Evolutionary conservation across 2,329 filamentous ascomycete genomes (phyloP).

Genomic region (Aspergillus udagawae): DNA sequence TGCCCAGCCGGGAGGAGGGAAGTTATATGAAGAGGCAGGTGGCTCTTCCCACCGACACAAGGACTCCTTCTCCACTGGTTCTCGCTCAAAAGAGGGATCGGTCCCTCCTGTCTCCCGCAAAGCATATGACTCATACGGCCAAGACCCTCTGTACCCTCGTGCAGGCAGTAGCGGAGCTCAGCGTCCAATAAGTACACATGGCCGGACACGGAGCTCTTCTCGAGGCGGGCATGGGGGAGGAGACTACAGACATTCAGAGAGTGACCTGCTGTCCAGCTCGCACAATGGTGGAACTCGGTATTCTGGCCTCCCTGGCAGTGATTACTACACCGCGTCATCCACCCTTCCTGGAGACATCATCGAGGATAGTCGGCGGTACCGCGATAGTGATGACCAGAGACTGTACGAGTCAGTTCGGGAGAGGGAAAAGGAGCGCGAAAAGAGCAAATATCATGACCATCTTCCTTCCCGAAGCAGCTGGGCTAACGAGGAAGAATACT

Average conservation of each 20-base stretch:
- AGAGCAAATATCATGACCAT: slow-evolving; percentile 23
- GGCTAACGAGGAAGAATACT: slow-evolving; percentile 37
- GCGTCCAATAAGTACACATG: slow-evolving; percentile 8
- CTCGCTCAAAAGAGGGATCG: slow-evolving; percentile 54
- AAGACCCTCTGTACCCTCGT: slow-evolving; percentile 22
- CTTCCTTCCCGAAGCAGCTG: slow-evolving; percentile 23
- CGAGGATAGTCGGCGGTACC: slow-evolving; percentile 24
- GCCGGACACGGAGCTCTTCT: slow-evolving; percentile 31
- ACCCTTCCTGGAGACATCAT: slow-evolving; percentile 19
- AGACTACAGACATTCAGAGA: slow-evolving; percentile 35
- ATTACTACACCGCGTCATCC: slow-evolving; percentile 24
- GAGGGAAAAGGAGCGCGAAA: slow-evolving; percentile 28
- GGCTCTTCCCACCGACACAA: slow-evolving; percentile 15
- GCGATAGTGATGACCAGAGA: slow-evolving; percentile 21
- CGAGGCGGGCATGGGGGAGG: slow-evolving; percentile 18
- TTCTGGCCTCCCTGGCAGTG: slow-evolving; percentile 16
- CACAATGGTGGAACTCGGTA: slow-evolving; percentile 20
- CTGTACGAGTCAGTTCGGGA: slow-evolving; percentile 25
- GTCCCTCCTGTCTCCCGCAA: slow-evolving; percentile 58
- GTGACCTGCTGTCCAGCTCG: slow-evolving; percentile 23
- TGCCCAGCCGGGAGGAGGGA: slow-evolving; percentile 57
- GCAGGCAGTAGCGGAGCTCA: slow-evolving; percentile 15
- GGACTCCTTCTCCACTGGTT: slow-evolving; percentile 22
- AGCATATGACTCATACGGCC: slow-evolving; percentile 50
- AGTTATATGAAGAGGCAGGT: slow-evolving; percentile 47